Conservation (phyloP, 2,329 filamentous ascomycete genomes). For the Verticillium tricorpus region DNA sequence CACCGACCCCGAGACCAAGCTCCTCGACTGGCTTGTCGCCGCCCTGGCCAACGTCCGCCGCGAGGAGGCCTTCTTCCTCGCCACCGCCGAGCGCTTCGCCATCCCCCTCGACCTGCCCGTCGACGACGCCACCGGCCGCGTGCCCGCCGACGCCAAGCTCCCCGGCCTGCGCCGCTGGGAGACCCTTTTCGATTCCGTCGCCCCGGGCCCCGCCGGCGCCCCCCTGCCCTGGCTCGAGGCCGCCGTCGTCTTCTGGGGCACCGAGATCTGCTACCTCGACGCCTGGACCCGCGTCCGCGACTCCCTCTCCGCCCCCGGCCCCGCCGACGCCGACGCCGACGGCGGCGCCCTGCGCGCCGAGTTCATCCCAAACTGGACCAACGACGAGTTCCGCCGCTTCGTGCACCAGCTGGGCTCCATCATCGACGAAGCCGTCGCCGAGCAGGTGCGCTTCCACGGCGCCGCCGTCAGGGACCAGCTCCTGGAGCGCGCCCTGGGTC, state of each 20-base stretch:
- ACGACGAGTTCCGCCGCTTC: constrained; percentile 54
- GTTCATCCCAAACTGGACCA: constrained; percentile 68
- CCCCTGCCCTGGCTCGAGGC: constrained; percentile 56
- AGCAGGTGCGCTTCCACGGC: constrained; percentile 29
- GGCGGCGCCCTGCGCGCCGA: constrained; percentile 59
- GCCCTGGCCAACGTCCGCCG: constrained; percentile 62
- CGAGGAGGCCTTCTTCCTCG: constrained; percentile 65
- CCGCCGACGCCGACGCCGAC: constrained; percentile 44
- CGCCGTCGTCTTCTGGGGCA: constrained; percentile 72
- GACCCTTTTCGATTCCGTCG: constrained; percentile 49
- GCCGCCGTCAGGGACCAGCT: constrained; percentile 24
- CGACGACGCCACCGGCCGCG: constrained; percentile 10
- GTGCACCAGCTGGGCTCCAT: constrained; percentile 50
- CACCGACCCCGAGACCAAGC: constrained; percentile 47
- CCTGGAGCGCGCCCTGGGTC: constrained; percentile 33
- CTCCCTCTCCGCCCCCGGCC: not conserved
- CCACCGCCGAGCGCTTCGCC: constrained; percentile 56
- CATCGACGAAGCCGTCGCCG: constrained; percentile 47
- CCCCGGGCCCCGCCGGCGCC: constrained; percentile 34
- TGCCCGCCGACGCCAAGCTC: constrained; percentile 27
- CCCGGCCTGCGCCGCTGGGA: constrained; percentile 34
- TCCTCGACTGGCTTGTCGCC: constrained; percentile 59
- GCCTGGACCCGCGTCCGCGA: constrained; percentile 49
- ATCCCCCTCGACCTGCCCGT: constrained; percentile 41
- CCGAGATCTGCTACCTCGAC: constrained; percentile 60